Evolutionary conservation across 768 basidiomycete genomes (phyloP), one percentile per base, ranked within the genome.

Genomic region (Tricholoma terreum): DNA sequence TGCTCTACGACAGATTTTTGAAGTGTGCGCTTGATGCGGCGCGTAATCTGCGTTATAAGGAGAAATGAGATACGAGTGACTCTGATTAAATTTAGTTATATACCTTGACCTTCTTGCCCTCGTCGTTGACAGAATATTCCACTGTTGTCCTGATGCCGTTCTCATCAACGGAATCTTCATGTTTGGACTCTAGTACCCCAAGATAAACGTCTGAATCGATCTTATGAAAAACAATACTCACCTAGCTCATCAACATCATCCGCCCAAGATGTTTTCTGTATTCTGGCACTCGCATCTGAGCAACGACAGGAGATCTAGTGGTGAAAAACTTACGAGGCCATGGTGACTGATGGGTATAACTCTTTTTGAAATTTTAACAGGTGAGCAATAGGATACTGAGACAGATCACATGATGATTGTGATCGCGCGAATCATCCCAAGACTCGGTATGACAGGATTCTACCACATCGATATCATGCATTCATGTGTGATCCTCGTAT

Each of bases 1-100:
- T 96, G 95, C 59, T 94, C 91, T n/a, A 98, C 97, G 35, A 93
- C 80, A 8, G 90, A 87, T 70, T 93, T 95, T 68, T 94, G 90
- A 12, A 97, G 80, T 1, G 86, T 87, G 27, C 94, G 84, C 72
- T 88, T 90, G 68, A 89, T 94, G 63, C 85, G 86, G 58, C 92
- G 84, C 15, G 90, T 97, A 57, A 94, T 86, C 93, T 95, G 61
- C 11, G 27, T 46, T 33, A 42, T 35, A 24, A 22, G 43, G 57
- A 14, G 35, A 50, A 36, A 10, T 21, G n/a, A 55, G 21, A 52
- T 12, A 17, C 14, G 24, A 50, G 50, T 15, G 30, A 17, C 14
- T 21, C 6, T 48, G 30, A 9, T 45, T 17, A 35, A 6, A 3
- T 61, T 50, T 22, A 50, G 19, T 58, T 15, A 54, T 77, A 38